Evolutionary conservation across 805 yeast genomes (phyloP).

Genomic region (Ogataea naganishii): DNA sequence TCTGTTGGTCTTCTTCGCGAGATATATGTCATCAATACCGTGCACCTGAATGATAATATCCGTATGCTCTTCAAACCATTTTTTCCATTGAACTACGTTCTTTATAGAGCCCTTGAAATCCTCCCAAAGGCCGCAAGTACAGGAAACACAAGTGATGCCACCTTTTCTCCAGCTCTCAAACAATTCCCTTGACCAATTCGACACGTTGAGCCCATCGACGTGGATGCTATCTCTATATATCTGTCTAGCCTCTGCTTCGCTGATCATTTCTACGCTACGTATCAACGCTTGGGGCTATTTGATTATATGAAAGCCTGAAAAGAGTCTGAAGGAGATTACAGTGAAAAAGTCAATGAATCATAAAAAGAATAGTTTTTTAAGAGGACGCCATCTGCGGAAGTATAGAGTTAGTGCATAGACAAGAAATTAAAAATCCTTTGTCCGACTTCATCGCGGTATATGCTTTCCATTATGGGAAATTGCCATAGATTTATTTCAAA

Average conservation of each 20-base stretch:
- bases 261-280: constrained; percentile 5
- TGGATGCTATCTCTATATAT: constrained; percentile 10
- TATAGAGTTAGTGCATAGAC: no score
- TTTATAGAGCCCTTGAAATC: constrained; percentile 12
- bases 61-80: constrained; percentile 12
- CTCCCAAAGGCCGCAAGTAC: constrained; percentile 13
- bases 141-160: constrained; percentile 12
- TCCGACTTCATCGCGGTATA: no score
- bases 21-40: constrained; percentile 10
- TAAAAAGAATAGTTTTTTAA: no score
- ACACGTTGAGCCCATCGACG: constrained; percentile 11
- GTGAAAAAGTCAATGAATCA: no score
- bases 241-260: constrained; percentile 12
- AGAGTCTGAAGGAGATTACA: no score
- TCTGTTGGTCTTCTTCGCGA: constrained; percentile 10
- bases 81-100: constrained; percentile 13
- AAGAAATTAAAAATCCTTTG: no score
- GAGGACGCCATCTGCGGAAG: no score
- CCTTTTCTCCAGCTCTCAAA: constrained; percentile 12
- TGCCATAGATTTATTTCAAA: no score
- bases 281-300: no score
- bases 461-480: no score
- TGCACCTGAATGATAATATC: constrained; percentile 11
- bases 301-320: no score
- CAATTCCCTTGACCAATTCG: constrained; percentile 10